phyloP scores from a whole-genome alignment of 331 rosid genomes.

The Malus hybrid region DNA sequence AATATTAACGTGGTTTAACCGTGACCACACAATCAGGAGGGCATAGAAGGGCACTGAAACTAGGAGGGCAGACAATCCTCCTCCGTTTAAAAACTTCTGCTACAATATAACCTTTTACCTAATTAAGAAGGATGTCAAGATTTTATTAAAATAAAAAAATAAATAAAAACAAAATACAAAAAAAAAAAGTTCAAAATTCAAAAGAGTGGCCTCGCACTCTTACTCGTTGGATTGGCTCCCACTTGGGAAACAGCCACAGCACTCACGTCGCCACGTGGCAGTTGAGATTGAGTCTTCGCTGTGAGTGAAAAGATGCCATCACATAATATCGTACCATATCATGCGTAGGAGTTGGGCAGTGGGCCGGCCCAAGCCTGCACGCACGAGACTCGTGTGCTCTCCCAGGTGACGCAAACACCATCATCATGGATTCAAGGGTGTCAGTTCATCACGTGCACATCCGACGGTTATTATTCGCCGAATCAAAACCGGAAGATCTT shows the following conservation, averaged over 20 bases:
- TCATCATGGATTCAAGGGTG: background rate
- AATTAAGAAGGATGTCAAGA: background rate
- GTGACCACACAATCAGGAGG: no score
- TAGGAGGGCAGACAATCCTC: no score
- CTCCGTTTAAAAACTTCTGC: no score
- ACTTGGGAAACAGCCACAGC: background rate
- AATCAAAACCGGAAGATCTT: background rate
- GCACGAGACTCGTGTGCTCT: slow-evolving; percentile 23
- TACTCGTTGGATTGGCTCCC: background rate
- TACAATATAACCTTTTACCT: no score
- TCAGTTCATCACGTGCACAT: slow-evolving; percentile 13
- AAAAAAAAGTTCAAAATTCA: background rate
- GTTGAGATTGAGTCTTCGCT: background rate
- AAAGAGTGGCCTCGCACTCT: background rate
- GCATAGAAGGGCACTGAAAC: no score
- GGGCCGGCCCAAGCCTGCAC: slow-evolving; percentile 29
- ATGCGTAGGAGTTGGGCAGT: background rate
- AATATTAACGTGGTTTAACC: no score
- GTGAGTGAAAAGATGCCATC: no score
- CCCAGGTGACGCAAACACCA: background rate
- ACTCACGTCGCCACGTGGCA: slow-evolving; percentile 5
- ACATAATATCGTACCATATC: background rate
- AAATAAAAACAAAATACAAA: no score
- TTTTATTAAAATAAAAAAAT: background rate
- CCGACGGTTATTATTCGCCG: slow-evolving; percentile 13